phyloP scores from a whole-genome alignment of 352 stramenopile species.

The Phytopythium mirpurense region DNA sequence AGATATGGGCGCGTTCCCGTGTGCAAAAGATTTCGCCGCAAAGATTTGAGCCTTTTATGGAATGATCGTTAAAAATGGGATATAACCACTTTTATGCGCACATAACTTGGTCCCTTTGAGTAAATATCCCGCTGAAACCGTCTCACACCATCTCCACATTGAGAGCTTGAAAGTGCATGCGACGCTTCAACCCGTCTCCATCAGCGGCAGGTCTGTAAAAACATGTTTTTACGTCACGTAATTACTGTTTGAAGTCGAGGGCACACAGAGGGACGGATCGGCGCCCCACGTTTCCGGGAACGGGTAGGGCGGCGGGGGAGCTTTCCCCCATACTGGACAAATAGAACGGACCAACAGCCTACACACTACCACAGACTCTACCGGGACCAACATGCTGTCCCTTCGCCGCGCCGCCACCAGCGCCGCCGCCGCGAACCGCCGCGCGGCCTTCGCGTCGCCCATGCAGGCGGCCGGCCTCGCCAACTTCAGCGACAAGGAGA shows the following conservation, averaged over 20 bases:
- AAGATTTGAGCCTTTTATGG: too few species aligned
- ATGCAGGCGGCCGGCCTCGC: conserved; percentile 39
- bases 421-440: conserved; percentile 27
- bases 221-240: conserved; percentile 17
- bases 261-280: not conserved
- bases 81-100: not conserved
- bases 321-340: not conserved
- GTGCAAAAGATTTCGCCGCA: not conserved
- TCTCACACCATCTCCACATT: not conserved
- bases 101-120: too few species aligned
- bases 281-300: conserved; percentile 1
- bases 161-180: not conserved
- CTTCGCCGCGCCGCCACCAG: conserved; percentile 47
- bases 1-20: not conserved
- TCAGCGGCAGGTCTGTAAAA: too few species aligned
- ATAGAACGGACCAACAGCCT: not conserved
- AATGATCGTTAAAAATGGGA: conserved; percentile 3
- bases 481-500: conserved; percentile 70
- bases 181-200: not conserved
- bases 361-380: not conserved
- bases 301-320: not conserved
- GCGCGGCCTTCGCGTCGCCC: conserved; percentile 35
- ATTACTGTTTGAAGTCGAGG: conserved; percentile 17
- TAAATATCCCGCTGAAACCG: too few species aligned
- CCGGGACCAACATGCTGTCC: conserved; percentile 41